These are phyloP conservation scores for Gnetum montanum DNA, from an alignment of 75 land plant species.

Conservation along the genomic window DNA sequence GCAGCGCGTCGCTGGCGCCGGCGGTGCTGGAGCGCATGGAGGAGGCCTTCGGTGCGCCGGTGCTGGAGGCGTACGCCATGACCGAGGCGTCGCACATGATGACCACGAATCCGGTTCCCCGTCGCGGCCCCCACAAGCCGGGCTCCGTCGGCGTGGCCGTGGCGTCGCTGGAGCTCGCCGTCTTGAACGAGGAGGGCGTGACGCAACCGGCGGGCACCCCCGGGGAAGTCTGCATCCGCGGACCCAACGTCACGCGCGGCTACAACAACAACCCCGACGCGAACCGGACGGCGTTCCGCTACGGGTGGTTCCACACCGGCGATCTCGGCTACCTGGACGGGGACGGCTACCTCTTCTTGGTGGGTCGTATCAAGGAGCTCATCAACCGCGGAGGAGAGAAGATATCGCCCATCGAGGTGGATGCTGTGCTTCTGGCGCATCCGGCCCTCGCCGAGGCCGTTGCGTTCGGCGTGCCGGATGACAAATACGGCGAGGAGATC, in stretches of 20 bases:
- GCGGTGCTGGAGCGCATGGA: conserved; percentile 58
- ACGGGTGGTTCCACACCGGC: conserved; percentile 99
- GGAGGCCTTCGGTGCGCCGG: conserved; percentile 79
- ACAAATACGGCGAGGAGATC: conserved; percentile 97
- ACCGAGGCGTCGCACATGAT: conserved; percentile 94
- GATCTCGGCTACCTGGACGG: conserved; percentile 76
- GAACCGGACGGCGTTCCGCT: conserved; percentile 60
- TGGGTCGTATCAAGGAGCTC: conserved; percentile 94
- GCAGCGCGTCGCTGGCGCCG: conserved; percentile 81
- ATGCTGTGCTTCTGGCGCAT: conserved; percentile 73
- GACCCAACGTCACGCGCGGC: conserved; percentile 80
- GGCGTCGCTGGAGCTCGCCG: conserved; percentile 70
- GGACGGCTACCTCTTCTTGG: conserved; percentile 81
- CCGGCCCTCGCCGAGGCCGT: conserved; percentile 86
- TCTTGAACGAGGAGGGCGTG: conserved; percentile 60
- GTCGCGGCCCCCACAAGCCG: conserved; percentile 63
- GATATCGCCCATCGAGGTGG: conserved; percentile 90
- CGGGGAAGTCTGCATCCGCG: conserved; percentile 90
- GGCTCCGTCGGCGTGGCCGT: conserved; percentile 85
- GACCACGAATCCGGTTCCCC: conserved; percentile 84
- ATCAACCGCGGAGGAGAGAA: conserved; percentile 99
- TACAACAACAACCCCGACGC: conserved; percentile 90
- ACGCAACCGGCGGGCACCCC: conserved; percentile 3
- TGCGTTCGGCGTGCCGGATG: conserved; percentile 89
- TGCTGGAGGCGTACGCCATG: conserved; percentile 96